A percentile compares a stretch with the other conserved stretches of the same genome.
Evolutionary conservation across 495 filamentous ascomycete genomes (phyloP).

Genomic region (Penicillium longicatenatum): DNA sequence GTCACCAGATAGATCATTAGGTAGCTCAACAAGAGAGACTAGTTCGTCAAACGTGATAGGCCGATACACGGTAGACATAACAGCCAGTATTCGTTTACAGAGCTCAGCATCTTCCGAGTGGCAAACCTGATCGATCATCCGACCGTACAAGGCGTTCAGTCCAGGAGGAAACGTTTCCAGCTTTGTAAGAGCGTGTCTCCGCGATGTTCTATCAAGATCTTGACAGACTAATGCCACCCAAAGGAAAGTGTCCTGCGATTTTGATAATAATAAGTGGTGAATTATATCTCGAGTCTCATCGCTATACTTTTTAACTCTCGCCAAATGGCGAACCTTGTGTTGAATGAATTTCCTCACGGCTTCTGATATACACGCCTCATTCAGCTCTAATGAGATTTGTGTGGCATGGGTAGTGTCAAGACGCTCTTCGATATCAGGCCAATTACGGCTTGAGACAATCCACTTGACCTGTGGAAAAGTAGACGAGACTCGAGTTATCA

Average conservation of each 20-base stretch:
- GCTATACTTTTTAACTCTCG: neutral
- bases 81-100: conserved; percentile 4
- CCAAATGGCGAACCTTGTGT: neutral
- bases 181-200: conserved; percentile 1
- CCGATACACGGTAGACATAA: neutral
- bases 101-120: conserved; percentile 1
- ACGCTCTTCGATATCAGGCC: conserved; percentile 3
- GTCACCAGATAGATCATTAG: conserved; percentile 1
- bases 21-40: neutral
- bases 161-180: conserved; percentile 1
- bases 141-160: neutral
- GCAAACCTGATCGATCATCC: conserved; percentile 1
- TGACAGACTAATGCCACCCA: conserved; percentile 6
- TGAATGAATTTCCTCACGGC: conserved; percentile 2
- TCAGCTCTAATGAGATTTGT: conserved; percentile 5
- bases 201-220: neutral
- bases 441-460: conserved; percentile 6
- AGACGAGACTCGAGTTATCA: neutral
- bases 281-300: conserved; percentile 42
- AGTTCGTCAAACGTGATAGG: neutral
- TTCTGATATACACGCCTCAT: conserved; percentile 1
- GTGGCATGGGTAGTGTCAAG: neutral
- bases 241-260: conserved; percentile 7
- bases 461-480: neutral
- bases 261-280: conserved; percentile 38